phyloP scores from a whole-genome alignment of 768 basidiomycete species.

The Crassisporium funariophilum region DNA sequence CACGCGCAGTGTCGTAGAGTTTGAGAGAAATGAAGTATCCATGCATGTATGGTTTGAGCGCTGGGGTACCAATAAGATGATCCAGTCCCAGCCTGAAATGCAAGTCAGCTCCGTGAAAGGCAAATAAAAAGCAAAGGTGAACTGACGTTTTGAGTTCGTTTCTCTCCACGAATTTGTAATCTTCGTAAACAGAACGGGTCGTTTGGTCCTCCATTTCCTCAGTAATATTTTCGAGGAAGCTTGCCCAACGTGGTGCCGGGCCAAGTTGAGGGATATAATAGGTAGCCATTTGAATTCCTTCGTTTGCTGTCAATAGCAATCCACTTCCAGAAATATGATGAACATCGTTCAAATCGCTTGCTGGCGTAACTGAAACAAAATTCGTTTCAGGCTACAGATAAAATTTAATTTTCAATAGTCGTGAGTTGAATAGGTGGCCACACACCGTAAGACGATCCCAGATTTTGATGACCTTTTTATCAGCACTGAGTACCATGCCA shows the following conservation, averaged over 20 bases:
- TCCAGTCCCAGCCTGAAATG: slow-evolving; percentile 81
- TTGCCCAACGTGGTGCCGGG: slow-evolving; percentile 95
- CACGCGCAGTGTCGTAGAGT: slow-evolving; percentile 92
- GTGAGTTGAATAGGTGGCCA: too few species aligned
- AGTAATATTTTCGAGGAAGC: slow-evolving; percentile 97
- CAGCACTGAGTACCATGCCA: slow-evolving; percentile 87
- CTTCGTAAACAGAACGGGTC: slow-evolving; percentile 81
- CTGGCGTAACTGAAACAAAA: slow-evolving; percentile 91
- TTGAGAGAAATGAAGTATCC: slow-evolving; percentile 97
- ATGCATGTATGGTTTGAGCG: slow-evolving; percentile 99
- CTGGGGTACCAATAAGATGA: slow-evolving; percentile 91
- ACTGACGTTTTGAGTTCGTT: slow-evolving; percentile 82
- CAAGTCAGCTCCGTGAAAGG: slow-evolving; percentile 2
- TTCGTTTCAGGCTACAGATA: slow-evolving; percentile 72
- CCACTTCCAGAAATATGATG: slow-evolving; percentile 91
- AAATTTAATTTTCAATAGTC: too few species aligned
- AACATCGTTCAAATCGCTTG: slow-evolving; percentile 85
- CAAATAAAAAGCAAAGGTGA: slow-evolving; percentile 8
- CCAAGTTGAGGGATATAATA: slow-evolving; percentile 97
- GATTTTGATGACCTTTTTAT: slow-evolving; percentile 96
- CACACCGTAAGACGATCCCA: slow-evolving; percentile 88
- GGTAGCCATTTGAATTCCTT: slow-evolving; percentile 93
- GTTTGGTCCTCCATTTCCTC: slow-evolving; percentile 97
- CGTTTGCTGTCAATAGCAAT: slow-evolving; percentile 89
- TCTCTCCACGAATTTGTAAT: slow-evolving; percentile 96